Base-by-base conservation (phyloP, 331 rosid species). In the Prunus yedoensis region DNA sequence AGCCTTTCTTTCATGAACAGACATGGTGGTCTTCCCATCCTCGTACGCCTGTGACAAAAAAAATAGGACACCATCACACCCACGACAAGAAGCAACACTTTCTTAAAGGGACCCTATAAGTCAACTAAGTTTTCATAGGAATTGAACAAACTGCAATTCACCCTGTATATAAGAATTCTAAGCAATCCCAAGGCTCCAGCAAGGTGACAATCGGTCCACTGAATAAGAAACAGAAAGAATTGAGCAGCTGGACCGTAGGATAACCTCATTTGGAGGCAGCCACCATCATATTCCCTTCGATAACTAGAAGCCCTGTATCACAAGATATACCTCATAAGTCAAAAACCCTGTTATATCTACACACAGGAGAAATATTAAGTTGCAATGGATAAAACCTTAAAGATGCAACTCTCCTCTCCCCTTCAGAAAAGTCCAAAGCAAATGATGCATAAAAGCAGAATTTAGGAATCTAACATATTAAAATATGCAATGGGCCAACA, bases 151-250 rank as follows among this genome's bases (percentile, higher is more conserved):
- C 73, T 56, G 45, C 35, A 69, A 84, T 66, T 45, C 45, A 94
- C 98, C 95, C 83, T 91, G 79, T 89, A 91, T 78, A 91, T 89
- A 28, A 94, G 86, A 86, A 94, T 83, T 83, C 93, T 87, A 62
- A 94, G 97, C 88, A 94, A 82, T 30, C 98, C 98, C 65, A 94
- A 65, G 49, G 97, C 80, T 67, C 97, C 97, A 25, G 96, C 98
- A 57, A 91, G 90, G 85, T 89, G 89, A 75, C 92, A 94, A 73
- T 90, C 91, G 16, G 93, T 86, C 98, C 98, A 91, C 72, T 80
- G 93, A 81, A 94, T 86, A 49, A 94, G 81, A 62, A 91, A 87
- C 64, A 87, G 94, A 71, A 91, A 84, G 41, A 94, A 87, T 11
- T 87, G 96, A 0, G 97, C 96, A 15, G 89, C 88, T 13, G 96